Evolutionary conservation across 2,329 filamentous ascomycete species (phyloP), one percentile per base, ranked within the genome.

Genomic region (Zymoseptoria brevis): DNA sequence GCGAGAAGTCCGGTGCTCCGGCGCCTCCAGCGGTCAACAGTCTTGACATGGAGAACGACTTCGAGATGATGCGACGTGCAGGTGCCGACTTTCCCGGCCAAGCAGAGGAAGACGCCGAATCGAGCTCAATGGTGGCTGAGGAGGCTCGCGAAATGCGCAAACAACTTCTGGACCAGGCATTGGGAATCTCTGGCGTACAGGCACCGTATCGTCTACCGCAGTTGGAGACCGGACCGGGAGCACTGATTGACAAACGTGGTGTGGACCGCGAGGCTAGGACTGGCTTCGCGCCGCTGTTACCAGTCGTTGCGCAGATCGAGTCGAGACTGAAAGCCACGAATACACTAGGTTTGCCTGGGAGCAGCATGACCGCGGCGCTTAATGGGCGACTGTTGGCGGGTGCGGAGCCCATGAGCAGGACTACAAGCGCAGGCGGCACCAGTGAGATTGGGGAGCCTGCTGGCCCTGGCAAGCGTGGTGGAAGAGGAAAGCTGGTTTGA

Each of bases 11-110:
- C 9, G 73, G 77, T 7, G 78, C 78, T 0, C 78, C 79, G 2
- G 70, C 77, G 16, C 77, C 78, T 19, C 71, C 76, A 2, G 66
- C 75, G 0, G 74, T 80, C 16, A 69, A 69, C 11, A 63, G 71
- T 9, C 67, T 75, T 26, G 79, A 81, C 48, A 68, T 77, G 13
- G 78, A 80, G 22, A 75, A 76, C 57, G 80, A 82, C 56, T 71
- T 81, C 50, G 75, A 75, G 53, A 72, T 80, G 66, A 80, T 81
- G 75, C 65, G 66, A 16, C 66, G 67, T 5, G 65, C 64, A n/a
- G 69, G 68, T 45, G 63, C 65, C 13, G 63, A 65, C 41, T 53
- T 59, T 13, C 50, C 57, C 45, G 55, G 56, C 56, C 55, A 61
- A 51, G 56, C 50, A 9, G 61, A 60, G 26, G 62, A 61, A 16